Conservation (phyloP, 768 basidiomycete species). For the Pholiota conissans region DNA sequence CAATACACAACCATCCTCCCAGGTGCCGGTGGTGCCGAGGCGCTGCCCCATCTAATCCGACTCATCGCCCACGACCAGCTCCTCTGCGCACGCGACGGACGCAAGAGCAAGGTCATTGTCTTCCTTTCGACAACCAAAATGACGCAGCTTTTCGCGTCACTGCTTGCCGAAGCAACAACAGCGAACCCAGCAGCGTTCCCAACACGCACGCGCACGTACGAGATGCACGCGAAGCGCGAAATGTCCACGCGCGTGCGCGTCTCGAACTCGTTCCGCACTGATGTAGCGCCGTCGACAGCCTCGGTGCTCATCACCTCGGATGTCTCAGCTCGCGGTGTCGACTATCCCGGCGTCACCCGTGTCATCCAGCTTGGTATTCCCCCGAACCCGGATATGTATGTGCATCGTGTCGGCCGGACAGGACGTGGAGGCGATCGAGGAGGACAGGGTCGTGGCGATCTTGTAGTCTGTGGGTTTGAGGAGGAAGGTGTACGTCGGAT, state of each 20-base stretch:
- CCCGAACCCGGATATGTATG: constrained; percentile 63
- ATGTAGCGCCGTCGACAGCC: constrained; percentile 31
- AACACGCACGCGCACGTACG: constrained; percentile 62
- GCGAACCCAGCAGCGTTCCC: constrained; percentile 41
- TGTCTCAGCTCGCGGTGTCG: constrained; percentile 85
- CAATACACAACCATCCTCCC: constrained; percentile 83
- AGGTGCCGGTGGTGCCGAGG: constrained; percentile 53
- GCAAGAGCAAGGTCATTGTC: constrained; percentile 69
- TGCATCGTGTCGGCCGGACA: constrained; percentile 86
- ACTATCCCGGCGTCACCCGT: constrained; percentile 86
- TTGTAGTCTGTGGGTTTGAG: constrained; percentile 61
- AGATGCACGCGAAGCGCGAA: constrained; percentile 79
- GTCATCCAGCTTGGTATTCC: constrained; percentile 93
- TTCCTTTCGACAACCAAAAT: constrained; percentile 87
- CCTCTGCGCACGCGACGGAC: constrained; percentile 41
- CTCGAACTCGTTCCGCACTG: constrained; percentile 61
- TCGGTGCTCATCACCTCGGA: constrained; percentile 82
- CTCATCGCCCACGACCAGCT: constrained; percentile 90
- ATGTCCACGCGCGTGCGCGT: constrained; percentile 57
- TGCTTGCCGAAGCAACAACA: constrained; percentile 45
- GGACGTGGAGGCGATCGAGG: constrained; percentile 60
- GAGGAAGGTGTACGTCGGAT: constrained; percentile 61
- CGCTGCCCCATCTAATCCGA: constrained; percentile 77
- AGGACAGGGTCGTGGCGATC: constrained; percentile 75
- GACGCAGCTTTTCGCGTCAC: constrained; percentile 70